A percentile compares a stretch with the other conserved stretches of the same genome.
phyloP scores from a whole-genome alignment of 495 filamentous ascomycete species.

The Articulospora tetracladia region DNA sequence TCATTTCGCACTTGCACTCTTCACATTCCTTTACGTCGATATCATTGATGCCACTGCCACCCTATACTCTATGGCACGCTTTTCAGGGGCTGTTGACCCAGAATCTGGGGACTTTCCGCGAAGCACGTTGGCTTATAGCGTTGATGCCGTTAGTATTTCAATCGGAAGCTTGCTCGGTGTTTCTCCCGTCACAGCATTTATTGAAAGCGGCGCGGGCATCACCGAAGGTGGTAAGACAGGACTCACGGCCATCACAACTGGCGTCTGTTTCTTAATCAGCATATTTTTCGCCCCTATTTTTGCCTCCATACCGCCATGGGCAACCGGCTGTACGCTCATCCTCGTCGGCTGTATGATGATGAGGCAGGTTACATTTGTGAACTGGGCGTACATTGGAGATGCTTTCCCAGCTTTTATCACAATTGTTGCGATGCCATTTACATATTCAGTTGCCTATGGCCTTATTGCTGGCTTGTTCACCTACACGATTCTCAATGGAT shows the following conservation, averaged over 20 bases:
- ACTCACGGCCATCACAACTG: conserved; percentile 69
- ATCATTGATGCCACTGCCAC: conserved; percentile 65
- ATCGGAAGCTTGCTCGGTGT: conserved; percentile 71
- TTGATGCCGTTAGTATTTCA: conserved; percentile 63
- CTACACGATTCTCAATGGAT: conserved; percentile 63
- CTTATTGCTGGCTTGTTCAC: conserved; percentile 74
- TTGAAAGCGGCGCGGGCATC: conserved; percentile 80
- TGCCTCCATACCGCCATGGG: conserved; percentile 80
- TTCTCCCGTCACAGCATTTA: conserved; percentile 76
- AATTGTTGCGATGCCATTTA: conserved; percentile 76
- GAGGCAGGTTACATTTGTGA: conserved; percentile 48
- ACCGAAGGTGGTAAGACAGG: conserved; percentile 78
- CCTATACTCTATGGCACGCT: conserved; percentile 78
- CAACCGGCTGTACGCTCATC: conserved; percentile 75
- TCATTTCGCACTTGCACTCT: conserved; percentile 69
- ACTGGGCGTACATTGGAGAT: conserved; percentile 58
- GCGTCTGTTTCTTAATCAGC: conserved; percentile 71
- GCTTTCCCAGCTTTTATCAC: conserved; percentile 79
- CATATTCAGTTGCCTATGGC: conserved; percentile 76
- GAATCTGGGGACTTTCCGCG: conserved; percentile 63
- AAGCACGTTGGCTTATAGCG: conserved; percentile 63
- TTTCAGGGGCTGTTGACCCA: conserved; percentile 59
- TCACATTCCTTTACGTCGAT: conserved; percentile 86
- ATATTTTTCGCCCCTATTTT: conserved; percentile 84
- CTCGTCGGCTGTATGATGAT: conserved; percentile 61